Percentiles rank a stretch among this genome's conserved stretches.
Evolutionary conservation across 1,284 basidiomycete species (phyloP).

Genomic region (Papiliotrema laurentii): DNA sequence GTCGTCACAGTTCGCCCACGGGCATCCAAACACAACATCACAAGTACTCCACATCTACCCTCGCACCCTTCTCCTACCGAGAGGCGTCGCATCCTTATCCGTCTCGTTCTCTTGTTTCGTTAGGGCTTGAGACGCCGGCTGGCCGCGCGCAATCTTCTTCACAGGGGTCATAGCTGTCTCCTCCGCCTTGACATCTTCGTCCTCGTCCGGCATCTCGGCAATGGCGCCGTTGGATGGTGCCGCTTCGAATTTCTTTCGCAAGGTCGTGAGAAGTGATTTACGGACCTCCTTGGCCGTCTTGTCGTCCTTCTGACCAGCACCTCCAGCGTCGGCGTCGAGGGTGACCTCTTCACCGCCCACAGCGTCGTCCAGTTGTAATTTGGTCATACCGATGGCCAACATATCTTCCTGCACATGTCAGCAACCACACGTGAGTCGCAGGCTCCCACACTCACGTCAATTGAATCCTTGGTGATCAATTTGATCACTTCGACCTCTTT

Average conservation of each 20-base stretch:
- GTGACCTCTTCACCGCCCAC: constrained; percentile 63
- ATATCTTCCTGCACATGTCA: constrained; percentile 66
- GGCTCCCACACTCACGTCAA: constrained; percentile 59
- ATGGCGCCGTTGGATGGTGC: constrained; percentile 30
- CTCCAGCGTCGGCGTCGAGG: constrained; percentile 22
- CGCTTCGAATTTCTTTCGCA: constrained; percentile 64
- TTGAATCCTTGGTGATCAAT: constrained; percentile 85
- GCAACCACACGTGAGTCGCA: neutral
- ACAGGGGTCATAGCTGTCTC: constrained; percentile 10
- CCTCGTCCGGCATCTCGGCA: constrained; percentile 3
- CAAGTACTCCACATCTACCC: neutral
- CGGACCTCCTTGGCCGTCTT: constrained; percentile 62
- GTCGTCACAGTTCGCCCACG: too few species aligned
- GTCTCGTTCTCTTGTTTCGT: neutral
- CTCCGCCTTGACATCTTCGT: constrained; percentile 4
- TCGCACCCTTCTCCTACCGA: neutral
- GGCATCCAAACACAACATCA: constrained; percentile 1
- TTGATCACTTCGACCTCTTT: constrained; percentile 63
- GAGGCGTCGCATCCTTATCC: neutral
- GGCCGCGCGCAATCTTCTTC: constrained; percentile 14
- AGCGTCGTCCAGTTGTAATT: constrained; percentile 84
- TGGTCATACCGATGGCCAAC: constrained; percentile 80
- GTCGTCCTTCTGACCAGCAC: constrained; percentile 63
- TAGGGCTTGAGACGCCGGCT: neutral
- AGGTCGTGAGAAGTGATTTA: constrained; percentile 69